Percentiles rank a stretch among this genome's conserved stretches.
Evolutionary conservation across 495 filamentous ascomycete species (phyloP).

Genomic region (Talaromyces proteolyticus): DNA sequence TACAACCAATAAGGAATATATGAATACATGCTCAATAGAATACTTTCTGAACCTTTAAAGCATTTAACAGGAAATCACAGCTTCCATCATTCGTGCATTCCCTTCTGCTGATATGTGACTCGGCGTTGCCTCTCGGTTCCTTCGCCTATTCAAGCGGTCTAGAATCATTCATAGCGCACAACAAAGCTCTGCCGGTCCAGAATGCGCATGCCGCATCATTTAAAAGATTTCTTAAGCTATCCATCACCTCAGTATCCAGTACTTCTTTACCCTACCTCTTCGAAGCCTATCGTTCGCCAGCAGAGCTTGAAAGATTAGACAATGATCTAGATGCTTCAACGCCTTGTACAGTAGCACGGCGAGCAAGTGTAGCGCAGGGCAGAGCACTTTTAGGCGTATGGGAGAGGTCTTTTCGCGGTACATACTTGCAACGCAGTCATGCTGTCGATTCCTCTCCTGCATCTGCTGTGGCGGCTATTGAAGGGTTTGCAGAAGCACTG

Average conservation of each 20-base stretch:
- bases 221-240: constrained; percentile 70
- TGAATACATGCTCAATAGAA: not conserved
- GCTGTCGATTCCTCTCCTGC: constrained; percentile 12
- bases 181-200: constrained; percentile 36
- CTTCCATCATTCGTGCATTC: constrained; percentile 49
- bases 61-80: not conserved
- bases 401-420: constrained; percentile 62
- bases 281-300: constrained; percentile 62
- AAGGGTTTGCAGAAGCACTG: constrained; percentile 30
- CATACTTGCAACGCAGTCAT: constrained; percentile 17
- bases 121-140: constrained; percentile 88
- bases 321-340: constrained; percentile 82
- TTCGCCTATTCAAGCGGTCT: constrained; percentile 95
- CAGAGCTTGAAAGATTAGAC: constrained; percentile 55
- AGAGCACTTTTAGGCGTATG: constrained; percentile 82
- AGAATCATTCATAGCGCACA: constrained; percentile 89
- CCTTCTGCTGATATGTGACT: constrained; percentile 90
- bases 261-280: constrained; percentile 83
- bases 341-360: constrained; percentile 78
- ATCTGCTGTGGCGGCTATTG: constrained; percentile 20
- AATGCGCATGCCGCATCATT: constrained; percentile 38
- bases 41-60: not conserved
- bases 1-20: not conserved
- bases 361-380: constrained; percentile 81
- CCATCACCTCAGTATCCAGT: constrained; percentile 69